A percentile compares a stretch with the other conserved stretches of the same genome.
Evolutionary conservation across 805 yeast species (phyloP).

Genomic region (Yarrowia sp.): DNA sequence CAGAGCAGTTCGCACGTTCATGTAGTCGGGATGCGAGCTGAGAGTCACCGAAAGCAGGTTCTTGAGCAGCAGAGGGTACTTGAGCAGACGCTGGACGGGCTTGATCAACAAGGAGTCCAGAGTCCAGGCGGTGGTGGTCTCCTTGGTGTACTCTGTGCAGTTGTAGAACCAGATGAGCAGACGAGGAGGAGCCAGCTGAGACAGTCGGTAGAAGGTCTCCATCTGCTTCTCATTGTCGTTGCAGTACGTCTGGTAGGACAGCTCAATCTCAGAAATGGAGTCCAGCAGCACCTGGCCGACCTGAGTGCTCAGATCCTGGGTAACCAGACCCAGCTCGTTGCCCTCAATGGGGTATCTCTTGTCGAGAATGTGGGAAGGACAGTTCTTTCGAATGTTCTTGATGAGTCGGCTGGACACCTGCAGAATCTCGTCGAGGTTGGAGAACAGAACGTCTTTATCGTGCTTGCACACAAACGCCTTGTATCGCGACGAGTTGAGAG

Average conservation of each 20-base stretch:
- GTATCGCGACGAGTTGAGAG: slow-evolving; percentile 43
- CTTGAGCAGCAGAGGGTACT: slow-evolving; percentile 53
- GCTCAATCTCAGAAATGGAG: slow-evolving; percentile 48
- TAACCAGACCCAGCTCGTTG: slow-evolving; percentile 40
- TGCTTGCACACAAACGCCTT: slow-evolving; percentile 45
- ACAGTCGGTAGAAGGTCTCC: slow-evolving; percentile 45
- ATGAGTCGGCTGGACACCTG: slow-evolving; percentile 48
- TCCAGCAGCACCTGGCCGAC: slow-evolving; percentile 49
- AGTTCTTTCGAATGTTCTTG: slow-evolving; percentile 45
- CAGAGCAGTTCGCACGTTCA: slow-evolving; percentile 43
- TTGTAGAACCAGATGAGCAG: slow-evolving; percentile 50
- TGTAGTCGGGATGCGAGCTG: slow-evolving; percentile 59
- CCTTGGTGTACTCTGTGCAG: slow-evolving; percentile 46
- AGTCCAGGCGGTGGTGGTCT: slow-evolving; percentile 52
- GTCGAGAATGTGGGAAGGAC: slow-evolving; percentile 48
- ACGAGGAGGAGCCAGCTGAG: slow-evolving; percentile 45
- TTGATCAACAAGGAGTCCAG: slow-evolving; percentile 53
- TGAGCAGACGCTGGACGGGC: slow-evolving; percentile 56
- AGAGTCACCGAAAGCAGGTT: slow-evolving; percentile 48
- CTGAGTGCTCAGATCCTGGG: slow-evolving; percentile 43
- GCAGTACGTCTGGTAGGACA: slow-evolving; percentile 49
- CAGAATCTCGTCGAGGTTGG: slow-evolving; percentile 49
- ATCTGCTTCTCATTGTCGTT: slow-evolving; percentile 47
- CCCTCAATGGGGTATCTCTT: slow-evolving; percentile 43
- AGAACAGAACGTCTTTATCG: slow-evolving; percentile 46